Evolutionary conservation across 441 rosid species (phyloP), one percentile per base, ranked within the genome.

Genomic region (Pelargonium australe): DNA sequence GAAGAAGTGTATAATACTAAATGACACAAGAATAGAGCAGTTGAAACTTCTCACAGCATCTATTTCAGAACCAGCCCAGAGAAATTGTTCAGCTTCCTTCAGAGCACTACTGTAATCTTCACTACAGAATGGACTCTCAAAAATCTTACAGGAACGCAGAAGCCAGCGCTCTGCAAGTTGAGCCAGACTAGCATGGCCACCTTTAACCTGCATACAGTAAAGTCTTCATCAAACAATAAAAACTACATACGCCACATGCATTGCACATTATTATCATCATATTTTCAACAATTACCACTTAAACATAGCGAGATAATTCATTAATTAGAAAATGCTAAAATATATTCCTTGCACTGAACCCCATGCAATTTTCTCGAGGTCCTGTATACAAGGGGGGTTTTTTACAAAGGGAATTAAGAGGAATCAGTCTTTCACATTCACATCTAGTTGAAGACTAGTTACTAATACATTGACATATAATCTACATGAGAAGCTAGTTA

Each of bases 41-140:
- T 68, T 14, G 23, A 74, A 66, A 70, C 69, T 55, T 66, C 96
- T 89, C 77, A 95, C 99, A 47, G 79, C 63, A 84, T 95, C 90
- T 92, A 95, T 84, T 78, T 88, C 99, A 77, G 83, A 76, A 81
- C 96, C 99, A 80, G 88, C 97, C 97, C 99, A 95, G 71, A 95
- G 92, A 89, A 91, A 95, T 76, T 95, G 94, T 68, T 91, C 99
- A 67, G 92, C 94, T 76, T 95, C 94, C 84, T 86, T 86, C 85
- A 95, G 77, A 19, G 82, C 82, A 65, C 60, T 71, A 49, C 71
- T 64, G 78, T 80, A 95, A 70, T 80, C 78, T 75, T 74, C 88
- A 78, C 80, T 70, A 16, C 84, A 85, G 78, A 78, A 95, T 53
- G 84, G 86, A 80, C 72, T 64, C 45, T 82, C 70, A 44, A 85